Evolutionary conservation across 768 basidiomycete genomes (phyloP).

Genomic region (Pleurotus giganteus): DNA sequence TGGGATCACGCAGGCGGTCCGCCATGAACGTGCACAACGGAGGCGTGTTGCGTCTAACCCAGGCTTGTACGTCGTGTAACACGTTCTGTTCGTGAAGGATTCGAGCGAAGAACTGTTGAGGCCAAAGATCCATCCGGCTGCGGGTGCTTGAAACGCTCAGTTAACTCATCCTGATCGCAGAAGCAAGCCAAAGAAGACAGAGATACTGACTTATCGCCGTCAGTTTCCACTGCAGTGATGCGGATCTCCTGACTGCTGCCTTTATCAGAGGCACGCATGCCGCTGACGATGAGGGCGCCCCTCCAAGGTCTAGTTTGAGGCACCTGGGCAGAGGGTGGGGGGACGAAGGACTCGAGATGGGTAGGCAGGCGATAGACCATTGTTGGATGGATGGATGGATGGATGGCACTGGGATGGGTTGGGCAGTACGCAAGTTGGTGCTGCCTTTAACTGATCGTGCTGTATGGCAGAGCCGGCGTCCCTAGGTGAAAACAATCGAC

Average conservation of each 20-base stretch:
- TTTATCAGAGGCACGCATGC: slow-evolving; percentile 45
- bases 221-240: slow-evolving; percentile 67
- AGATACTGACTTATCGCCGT: slow-evolving; percentile 63
- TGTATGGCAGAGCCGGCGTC: slow-evolving; percentile 14
- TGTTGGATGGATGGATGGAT: slow-evolving; percentile 19
- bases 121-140: slow-evolving; percentile 58
- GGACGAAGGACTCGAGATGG: slow-evolving; percentile 56
- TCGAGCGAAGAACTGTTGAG: slow-evolving; percentile 42
- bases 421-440: slow-evolving; percentile 22
- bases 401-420: slow-evolving; percentile 28
- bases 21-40: slow-evolving; percentile 65
- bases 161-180: slow-evolving; percentile 26
- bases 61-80: slow-evolving; percentile 46
- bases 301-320: slow-evolving; percentile 52
- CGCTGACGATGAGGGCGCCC: slow-evolving; percentile 50
- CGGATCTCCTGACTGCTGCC: slow-evolving; percentile 49
- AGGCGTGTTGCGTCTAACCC: slow-evolving; percentile 46
- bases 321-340: slow-evolving; percentile 48
- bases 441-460: slow-evolving; percentile 38
- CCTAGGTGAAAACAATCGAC: slow-evolving; percentile 10
- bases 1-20: slow-evolving; percentile 50
- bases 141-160: slow-evolving; percentile 12
- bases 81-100: slow-evolving; percentile 40
- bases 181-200: slow-evolving; percentile 27
- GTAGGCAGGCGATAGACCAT: slow-evolving; percentile 68